Evolutionary conservation across 192 early-diverging fungal genomes (phyloP), one percentile per base, ranked within the genome.

Genomic region (Cetraspora pellucida): DNA sequence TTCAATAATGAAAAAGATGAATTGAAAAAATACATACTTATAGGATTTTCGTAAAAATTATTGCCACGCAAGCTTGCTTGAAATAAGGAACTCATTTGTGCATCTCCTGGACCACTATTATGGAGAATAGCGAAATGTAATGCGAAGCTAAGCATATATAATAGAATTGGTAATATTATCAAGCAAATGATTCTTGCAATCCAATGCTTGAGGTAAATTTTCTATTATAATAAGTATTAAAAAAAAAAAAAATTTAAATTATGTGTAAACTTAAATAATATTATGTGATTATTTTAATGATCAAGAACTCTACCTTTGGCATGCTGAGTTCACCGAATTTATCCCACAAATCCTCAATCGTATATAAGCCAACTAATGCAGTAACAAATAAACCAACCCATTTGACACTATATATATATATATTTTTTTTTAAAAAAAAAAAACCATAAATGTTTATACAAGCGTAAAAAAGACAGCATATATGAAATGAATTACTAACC

Each of bases 311-410:
- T 74, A 79, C 79, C 78, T 83, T 82, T 45, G 85, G 79, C 72
- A 96, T 82, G n/a, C 85, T 84, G 47, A 89, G 47, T 74, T 93
- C 90, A 0, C 93, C 96, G 72, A 96, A 86, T 65, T 94, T 84
- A 46, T 94, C 90, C 90, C 96, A 99, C 8, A 99, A 87, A 69
- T 98, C 95, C 66, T 95, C 90, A n/a, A 98, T 79, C 0, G 97
- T 99, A 79, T 95, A 93, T 54, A 97, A 60, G 5, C 96, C 97
- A 70, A 97, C 93, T 10, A 97, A 81, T 5, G 94, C 96, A 13
- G 96, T 92, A 37, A 90, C 89, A 82, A 99, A 95, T 25, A 97
- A 79, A 0, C 98, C 98, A 43, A 99, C 94, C 98, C 97, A 99
- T 83, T 99, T 99, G 37, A 96, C 89, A 83, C 91, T 93, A 9